Evolutionary conservation across 108 stramenopile genomes (phyloP), one percentile per base, ranked within the genome.

Genomic region (Pseudonitzschia pungens): DNA sequence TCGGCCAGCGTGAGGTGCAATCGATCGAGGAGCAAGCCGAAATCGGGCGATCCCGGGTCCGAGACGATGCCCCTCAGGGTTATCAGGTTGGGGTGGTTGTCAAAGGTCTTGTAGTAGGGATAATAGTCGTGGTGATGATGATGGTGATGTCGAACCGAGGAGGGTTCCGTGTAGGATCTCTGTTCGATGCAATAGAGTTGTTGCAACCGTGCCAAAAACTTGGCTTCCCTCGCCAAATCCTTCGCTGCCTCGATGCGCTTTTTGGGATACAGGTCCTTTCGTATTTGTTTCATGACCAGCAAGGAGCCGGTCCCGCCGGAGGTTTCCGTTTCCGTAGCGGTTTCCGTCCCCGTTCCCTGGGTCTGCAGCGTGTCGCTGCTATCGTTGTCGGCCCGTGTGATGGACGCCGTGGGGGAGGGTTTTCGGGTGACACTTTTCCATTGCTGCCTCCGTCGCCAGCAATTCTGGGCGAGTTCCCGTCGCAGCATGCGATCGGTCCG

Each of bases 221-320:
- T 82, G n/a, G 88, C 88, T 81, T 92, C 91, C 16, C 80, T 76
- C 0, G 91, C 84, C 21, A 92, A 40, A 70, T 89, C 88, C 29
- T 89, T 83, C 53, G 69, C 69, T 0, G 77, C 79, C 54, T 75
- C 77, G 11, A 76, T 65, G 67, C 83, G 84, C 31, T 77, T 80
- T 41, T 75, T 69, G 1, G 79, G 74, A 58, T 78, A 78, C 66
- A 82, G 55, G 48, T 76, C 82, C 21, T 65, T 66, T 11, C 77
- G 75, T 31, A 76, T 59, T 24, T 71, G 75, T 64, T 83, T 80
- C 31, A 80, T 67, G 27, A 43, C 55, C 41, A 48, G 24, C 45
- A 56, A 31, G 22, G 24, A 71, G 20, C 11, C 21, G 48, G 6
- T 43, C 20, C 28, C 20, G 10, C 36, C 22, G 42, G 14, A 42